A percentile compares a stretch with the other conserved stretches of the same genome.
Evolutionary conservation across 1,284 basidiomycete species (phyloP).

Genomic region (Puccinia brachypodii): DNA sequence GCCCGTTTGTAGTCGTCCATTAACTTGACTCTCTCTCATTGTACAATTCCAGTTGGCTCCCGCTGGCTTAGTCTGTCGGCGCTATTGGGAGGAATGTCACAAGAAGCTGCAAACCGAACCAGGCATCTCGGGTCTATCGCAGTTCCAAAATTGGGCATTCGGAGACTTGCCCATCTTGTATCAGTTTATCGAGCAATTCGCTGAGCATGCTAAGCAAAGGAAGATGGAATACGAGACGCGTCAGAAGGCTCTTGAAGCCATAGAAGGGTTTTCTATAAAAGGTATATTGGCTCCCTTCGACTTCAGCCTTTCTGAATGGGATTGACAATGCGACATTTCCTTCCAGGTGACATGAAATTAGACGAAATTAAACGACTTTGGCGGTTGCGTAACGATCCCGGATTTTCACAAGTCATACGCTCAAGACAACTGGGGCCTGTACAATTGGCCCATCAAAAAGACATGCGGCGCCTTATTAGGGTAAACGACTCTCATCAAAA

Average conservation of each 20-base stretch:
- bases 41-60: constrained; percentile 25
- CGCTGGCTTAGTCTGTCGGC: constrained; percentile 22
- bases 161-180: constrained; percentile 28
- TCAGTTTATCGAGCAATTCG: constrained; percentile 6
- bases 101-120: not conserved
- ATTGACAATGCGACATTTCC: not conserved
- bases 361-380: constrained; percentile 45
- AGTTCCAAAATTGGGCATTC: constrained; percentile 29
- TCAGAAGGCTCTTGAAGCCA: not conserved
- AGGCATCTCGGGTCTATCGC: not conserved
- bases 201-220: not conserved
- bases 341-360: constrained; percentile 37
- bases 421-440: constrained; percentile 41
- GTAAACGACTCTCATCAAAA: constrained; percentile 1
- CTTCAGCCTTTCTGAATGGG: not conserved
- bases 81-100: constrained; percentile 24
- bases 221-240: constrained; percentile 9
- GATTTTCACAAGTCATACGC: constrained; percentile 25
- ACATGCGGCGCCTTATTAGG: constrained; percentile 30
- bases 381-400: constrained; percentile 37
- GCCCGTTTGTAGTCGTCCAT: not conserved
- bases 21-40: constrained; percentile 4
- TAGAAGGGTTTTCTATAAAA: constrained; percentile 36
- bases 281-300: not conserved
- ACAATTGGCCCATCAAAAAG: constrained; percentile 41